Evolutionary conservation across 2,329 filamentous ascomycete genomes (phyloP).

Genomic region (Fusarium euwallaceae): DNA sequence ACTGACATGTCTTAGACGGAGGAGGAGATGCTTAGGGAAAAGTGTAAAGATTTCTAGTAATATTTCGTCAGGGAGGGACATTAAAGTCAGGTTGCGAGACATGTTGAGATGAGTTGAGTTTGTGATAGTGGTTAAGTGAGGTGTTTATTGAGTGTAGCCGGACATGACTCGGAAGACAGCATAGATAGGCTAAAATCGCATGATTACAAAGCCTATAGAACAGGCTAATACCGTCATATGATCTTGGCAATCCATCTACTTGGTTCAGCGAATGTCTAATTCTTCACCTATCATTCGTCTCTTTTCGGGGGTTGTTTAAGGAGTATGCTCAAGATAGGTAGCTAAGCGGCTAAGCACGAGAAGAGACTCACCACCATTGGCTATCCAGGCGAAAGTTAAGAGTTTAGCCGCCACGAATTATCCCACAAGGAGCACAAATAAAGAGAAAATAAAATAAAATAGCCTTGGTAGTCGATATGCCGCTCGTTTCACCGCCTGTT

Average conservation of each 20-base stretch:
- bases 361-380: not conserved
- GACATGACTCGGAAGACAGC: not conserved
- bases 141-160: constrained; percentile 1
- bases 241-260: not conserved
- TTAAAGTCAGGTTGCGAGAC: not conserved
- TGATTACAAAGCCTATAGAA: not conserved
- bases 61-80: not conserved
- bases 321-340: not conserved
- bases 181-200: not conserved
- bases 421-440: not conserved
- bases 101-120: not conserved
- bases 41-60: not conserved
- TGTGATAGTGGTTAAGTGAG: not conserved
- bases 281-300: too few species aligned
- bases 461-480: not conserved
- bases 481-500: not conserved
- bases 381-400: not conserved
- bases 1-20: constrained; percentile 1
- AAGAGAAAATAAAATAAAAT: not conserved
- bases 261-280: not conserved
- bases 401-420: not conserved
- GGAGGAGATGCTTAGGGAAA: not conserved
- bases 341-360: not conserved
- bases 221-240: not conserved
- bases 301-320: not conserved